Base-by-base conservation (phyloP, 2,329 filamentous ascomycete species). In the Penicillium nordicum region DNA sequence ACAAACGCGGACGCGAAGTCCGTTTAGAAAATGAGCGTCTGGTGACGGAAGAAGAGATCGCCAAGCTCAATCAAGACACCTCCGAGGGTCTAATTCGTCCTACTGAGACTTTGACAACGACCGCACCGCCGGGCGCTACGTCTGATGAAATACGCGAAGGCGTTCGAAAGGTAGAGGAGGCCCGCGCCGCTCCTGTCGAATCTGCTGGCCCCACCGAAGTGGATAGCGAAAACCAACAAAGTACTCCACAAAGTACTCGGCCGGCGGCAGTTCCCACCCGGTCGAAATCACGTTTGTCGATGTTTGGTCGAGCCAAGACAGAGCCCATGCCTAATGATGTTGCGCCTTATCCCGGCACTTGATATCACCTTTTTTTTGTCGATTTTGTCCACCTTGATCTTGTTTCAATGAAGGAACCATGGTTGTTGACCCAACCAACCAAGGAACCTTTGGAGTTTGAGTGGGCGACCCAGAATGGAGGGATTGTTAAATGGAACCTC, bases 1-100 rank as follows among this genome's bases (percentile, higher is more conserved):
- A 97, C 76, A 97, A 97, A 79, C 89, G 94, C 52, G 94, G 94
- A 38, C 86, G 86, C 43, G 93, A 99, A 77, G 87, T 86, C 7
- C 84, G 94, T 49, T 83, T 97, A 12, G 87, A 88, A 69, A 84
- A 79, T 49, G 82, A 84, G 60, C 75, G 78, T 14, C 70, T 80
- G 16, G 73, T 79, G 25, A 78, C 75, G 0, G 76, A 79, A 59
- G 71, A 74, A 38, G 77, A 79, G 61, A 73, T 78, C 27, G 63
- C 59, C 27, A 70, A 71, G 58, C 63, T 78, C 52, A 77, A 79
- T 29, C 67, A 70, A 40, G 67, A 75, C 5, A 53, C 62, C 3
- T 64, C 66, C 29, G 72, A 71, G 9, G 66, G 63, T 16, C 60
- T 62, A 34, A 74, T 72, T 21, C 71, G 68, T 32, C 59, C 66